phyloP scores from a whole-genome alignment of 2,329 filamentous ascomycete species.

The Aspergillus oerlinghausenensis region DNA sequence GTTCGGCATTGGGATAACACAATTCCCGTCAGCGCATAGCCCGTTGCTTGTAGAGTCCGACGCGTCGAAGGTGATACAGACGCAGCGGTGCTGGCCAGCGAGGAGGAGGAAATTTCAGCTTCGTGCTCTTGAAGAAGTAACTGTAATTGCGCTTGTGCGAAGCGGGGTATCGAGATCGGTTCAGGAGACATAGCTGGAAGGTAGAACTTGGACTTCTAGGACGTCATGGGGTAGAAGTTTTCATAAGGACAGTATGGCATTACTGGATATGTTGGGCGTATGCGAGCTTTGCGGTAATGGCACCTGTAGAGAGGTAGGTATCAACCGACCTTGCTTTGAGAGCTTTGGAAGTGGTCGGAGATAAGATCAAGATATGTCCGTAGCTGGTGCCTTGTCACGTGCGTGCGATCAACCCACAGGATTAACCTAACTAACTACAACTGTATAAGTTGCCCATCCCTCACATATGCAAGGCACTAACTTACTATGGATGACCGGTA shows the following conservation, averaged over 20 bases:
- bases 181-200: not conserved
- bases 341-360: not conserved
- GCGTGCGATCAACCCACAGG: not conserved
- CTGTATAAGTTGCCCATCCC: too few species aligned
- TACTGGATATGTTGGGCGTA: not conserved
- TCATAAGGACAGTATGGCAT: too few species aligned
- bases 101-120: constrained; percentile 41
- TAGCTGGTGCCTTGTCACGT: not conserved
- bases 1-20: constrained; percentile 72
- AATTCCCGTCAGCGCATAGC: constrained; percentile 48
- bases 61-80: constrained; percentile 40
- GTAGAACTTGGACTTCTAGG: not conserved
- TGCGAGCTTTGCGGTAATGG: not conserved
- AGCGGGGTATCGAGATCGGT: constrained; percentile 35
- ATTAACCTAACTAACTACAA: too few species aligned
- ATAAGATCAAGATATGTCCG: not conserved
- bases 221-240: not conserved
- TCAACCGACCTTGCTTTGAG: not conserved
- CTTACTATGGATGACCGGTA: too few species aligned
- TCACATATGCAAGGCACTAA: too few species aligned
- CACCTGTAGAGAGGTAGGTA: not conserved
- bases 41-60: constrained; percentile 39
- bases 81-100: constrained; percentile 36
- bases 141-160: constrained; percentile 40
- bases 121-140: constrained; percentile 42